A percentile compares a stretch with the other conserved stretches of the same genome.
Conservation (phyloP, 768 basidiomycete species). For the Calocybe gangraenosa region DNA sequence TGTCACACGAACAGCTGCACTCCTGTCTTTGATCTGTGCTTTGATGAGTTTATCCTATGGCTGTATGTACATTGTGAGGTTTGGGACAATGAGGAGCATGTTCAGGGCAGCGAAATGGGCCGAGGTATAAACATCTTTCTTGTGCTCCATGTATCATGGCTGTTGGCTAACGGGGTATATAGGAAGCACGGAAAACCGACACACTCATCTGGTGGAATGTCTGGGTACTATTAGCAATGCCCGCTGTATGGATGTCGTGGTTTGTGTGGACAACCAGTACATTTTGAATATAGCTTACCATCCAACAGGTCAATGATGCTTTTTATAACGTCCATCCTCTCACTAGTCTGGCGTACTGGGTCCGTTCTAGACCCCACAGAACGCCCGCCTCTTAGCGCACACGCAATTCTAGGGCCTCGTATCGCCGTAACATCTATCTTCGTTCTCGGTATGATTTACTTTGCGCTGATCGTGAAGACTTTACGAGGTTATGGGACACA, state of each 20-base stretch:
- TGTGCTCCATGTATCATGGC: neutral
- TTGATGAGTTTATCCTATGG: slow-evolving; percentile 58
- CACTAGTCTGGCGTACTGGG: slow-evolving; percentile 71
- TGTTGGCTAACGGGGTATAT: neutral
- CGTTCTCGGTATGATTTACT: slow-evolving; percentile 56
- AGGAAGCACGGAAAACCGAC: slow-evolving; percentile 50
- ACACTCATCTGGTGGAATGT: slow-evolving; percentile 46
- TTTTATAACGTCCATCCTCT: slow-evolving; percentile 58
- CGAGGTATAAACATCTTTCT: slow-evolving; percentile 31
- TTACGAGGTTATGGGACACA: slow-evolving; percentile 53
- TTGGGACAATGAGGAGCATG: slow-evolving; percentile 60
- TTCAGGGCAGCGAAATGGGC: slow-evolving; percentile 58
- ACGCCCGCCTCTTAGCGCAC: slow-evolving; percentile 31
- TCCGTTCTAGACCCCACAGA: slow-evolving; percentile 33
- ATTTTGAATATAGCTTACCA: neutral
- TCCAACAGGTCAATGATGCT: slow-evolving; percentile 57
- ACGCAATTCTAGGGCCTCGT: slow-evolving; percentile 46
- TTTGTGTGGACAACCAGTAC: slow-evolving; percentile 17
- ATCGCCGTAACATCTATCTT: slow-evolving; percentile 52
- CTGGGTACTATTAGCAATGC: slow-evolving; percentile 61
- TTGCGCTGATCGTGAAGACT: slow-evolving; percentile 57
- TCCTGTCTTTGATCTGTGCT: slow-evolving; percentile 52
- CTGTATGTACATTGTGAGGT: slow-evolving; percentile 56
- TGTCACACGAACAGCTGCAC: slow-evolving; percentile 45
- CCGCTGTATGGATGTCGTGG: slow-evolving; percentile 71